Evolutionary conservation across 768 basidiomycete genomes (phyloP), one percentile per base, ranked within the genome.

Genomic region (Cubamyces sp.): DNA sequence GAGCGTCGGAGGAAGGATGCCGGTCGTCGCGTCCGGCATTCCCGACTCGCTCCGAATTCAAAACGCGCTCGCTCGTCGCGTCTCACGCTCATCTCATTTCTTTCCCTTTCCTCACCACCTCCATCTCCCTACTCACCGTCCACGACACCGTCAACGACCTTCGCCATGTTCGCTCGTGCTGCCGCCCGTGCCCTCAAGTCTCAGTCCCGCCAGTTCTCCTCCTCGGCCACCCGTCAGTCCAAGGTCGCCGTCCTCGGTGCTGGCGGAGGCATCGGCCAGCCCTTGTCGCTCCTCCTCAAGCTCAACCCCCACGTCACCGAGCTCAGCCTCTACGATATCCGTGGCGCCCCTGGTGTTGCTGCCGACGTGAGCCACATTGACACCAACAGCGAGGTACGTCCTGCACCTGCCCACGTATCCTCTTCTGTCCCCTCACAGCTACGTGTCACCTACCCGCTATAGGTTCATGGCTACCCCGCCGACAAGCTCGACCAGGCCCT

Each of bases 201-300:
- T 49, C 82, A 82, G 40, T 74, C 86, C 64, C 86, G 90, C 71
- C 78, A 83, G 56, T 94, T 94, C 81, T 92, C 91, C 49, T 87
- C 91, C 26, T 87, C 88, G 23, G 79, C 84, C 25, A 73, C 86
- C 47, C 84, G 87, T 70, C 83, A 82, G 66, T 88, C 87, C 68
- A 96, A 95, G 81, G 96, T 97, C 75, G 91, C 92, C 53, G 96
- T 99, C 63, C 92, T 97, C 75, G 96, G 96, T 70, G 97, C 97
- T 64, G 96, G 94, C 71, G 96, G 96, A 83, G 96, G 96, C 77
- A 98, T 98, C 76, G 96, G 96, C 75, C 96, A 98, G 77, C 96
- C 96, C 73, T 81, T 98, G 70, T 96, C 94, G 50, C 80, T 98
- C 66, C 83, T 97, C 67, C 87, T 98, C 75, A 98, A 98, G 84